Evolutionary conservation across 2,329 filamentous ascomycete genomes (phyloP), one percentile per base, ranked within the genome.

Genomic region (Sclerotinia spermophila): DNA sequence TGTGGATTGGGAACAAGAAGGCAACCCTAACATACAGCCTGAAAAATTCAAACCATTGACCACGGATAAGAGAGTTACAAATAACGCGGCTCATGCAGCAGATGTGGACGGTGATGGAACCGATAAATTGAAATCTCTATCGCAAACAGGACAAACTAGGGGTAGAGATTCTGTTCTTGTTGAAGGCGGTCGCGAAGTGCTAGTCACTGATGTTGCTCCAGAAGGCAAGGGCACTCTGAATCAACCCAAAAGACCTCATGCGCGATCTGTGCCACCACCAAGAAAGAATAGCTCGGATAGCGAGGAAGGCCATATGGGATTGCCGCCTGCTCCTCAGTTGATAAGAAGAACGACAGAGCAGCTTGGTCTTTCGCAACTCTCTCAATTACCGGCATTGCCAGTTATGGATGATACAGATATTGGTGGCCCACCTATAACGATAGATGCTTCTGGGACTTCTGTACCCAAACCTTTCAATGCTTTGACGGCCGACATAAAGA

Each of bases 81-180:
- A 84, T 24, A 91, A 91, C 75, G 76, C 83, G 7, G 84, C 86
- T 44, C 91, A 94, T 78, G 85, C 87, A 71, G 86, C 89, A 69
- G 94, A 97, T 77, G 89, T 97, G 33, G 89, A 90, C 68, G 94
- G 95, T 0, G 87, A 90, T 71, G 94, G 94, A 1, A 77, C 84
- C 5, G 95, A 98, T 78, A 88, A 90, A 69, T 92, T 94, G 89
- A 89, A 89, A 73, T 83, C 82, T 35, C 87, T 91, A 30, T 84
- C 90, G 74, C 82, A 86, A 72, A 83, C 85, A 45, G 90, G 89
- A 3, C 77, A 86, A 35, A 87, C 87, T 64, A 83, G 84, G 53
- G 91, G 88, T 4, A 87, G 92, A 67, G 93, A 96, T 79, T 91
- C 93, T 0, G 84, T 88, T 33, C 82, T 95, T 30, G 81, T 92